Percentiles rank a stretch among this genome's conserved stretches.
Conservation (phyloP, 345 rosid genomes). For the Camelina hispida region DNA sequence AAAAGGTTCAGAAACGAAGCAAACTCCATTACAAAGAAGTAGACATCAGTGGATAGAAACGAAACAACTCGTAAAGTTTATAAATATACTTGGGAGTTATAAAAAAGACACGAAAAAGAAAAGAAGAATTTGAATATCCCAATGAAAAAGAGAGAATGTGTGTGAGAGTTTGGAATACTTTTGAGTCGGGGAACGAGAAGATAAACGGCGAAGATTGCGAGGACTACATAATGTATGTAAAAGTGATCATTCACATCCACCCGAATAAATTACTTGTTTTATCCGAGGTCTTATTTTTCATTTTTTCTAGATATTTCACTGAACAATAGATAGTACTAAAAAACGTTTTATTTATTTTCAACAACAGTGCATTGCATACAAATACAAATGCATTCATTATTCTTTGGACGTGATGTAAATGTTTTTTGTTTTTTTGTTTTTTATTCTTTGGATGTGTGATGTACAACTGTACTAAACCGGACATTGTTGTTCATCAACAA, state of each 20-base stretch:
- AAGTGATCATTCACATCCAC: not conserved
- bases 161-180: constrained; percentile 34
- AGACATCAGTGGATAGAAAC: constrained; percentile 17
- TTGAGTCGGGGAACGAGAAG: constrained; percentile 38
- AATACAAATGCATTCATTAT: not conserved
- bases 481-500: not conserved
- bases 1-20: constrained; percentile 50
- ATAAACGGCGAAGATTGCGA: constrained; percentile 47
- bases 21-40: constrained; percentile 46
- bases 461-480: constrained; percentile 20
- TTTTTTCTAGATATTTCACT: not conserved
- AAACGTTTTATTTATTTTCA: constrained; percentile 20
- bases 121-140: constrained; percentile 24
- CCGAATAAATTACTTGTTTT: not conserved
- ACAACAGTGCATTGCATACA: constrained; percentile 20
- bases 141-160: constrained; percentile 43
- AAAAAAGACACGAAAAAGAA: not conserved
- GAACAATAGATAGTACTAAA: not conserved
- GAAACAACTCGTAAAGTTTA: constrained; percentile 16
- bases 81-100: not conserved
- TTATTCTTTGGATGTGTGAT: constrained; percentile 24
- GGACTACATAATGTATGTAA: constrained; percentile 15
- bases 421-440: not conserved
- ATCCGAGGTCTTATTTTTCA: not conserved
- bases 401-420: constrained; percentile 4